Evolutionary conservation across 208 protist genomes (phyloP).

Genomic region (Trypanosoma cruzi): DNA sequence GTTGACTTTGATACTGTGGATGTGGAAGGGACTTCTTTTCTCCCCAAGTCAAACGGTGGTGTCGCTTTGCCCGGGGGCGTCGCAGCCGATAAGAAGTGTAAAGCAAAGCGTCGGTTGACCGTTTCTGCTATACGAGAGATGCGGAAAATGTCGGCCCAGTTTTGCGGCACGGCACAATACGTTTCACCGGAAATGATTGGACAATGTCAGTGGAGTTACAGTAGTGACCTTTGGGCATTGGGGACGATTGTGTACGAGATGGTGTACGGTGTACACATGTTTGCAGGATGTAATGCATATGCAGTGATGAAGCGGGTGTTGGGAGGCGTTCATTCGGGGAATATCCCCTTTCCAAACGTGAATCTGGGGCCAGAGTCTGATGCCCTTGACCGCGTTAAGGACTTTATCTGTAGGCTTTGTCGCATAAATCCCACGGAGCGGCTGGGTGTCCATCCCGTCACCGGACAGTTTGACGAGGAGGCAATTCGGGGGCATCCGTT

Average conservation of each 20-base stretch:
- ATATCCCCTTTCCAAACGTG: conserved; percentile 54
- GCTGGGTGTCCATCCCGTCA: conserved; percentile 64
- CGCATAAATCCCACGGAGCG: conserved; percentile 62
- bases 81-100: conserved; percentile 9
- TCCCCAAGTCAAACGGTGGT: conserved; percentile 56
- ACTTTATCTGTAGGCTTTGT: conserved; percentile 71
- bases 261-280: conserved; percentile 84
- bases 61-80: conserved; percentile 31
- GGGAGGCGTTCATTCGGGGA: conserved; percentile 22
- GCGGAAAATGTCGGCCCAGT: conserved; percentile 74
- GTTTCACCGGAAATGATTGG: conserved; percentile 95
- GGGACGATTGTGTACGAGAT: conserved; percentile 95
- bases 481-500: conserved; percentile 63
- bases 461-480: conserved; percentile 56
- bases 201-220: conserved; percentile 92
- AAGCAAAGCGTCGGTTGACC: conserved; percentile 50
- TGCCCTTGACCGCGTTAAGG: conserved; percentile 58
- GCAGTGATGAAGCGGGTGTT: conserved; percentile 79
- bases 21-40: conserved; percentile 26
- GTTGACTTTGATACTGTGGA: conserved; percentile 92
- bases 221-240: conserved; percentile 94
- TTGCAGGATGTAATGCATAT: conserved; percentile 65
- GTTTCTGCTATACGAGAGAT: conserved; percentile 86
- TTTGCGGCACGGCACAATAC: conserved; percentile 95
- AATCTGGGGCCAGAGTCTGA: conserved; percentile 36